Percentiles rank a stretch among this genome's conserved stretches.
phyloP scores from a whole-genome alignment of 2,329 filamentous ascomycete species.

The Hyphodiscus sp. region DNA sequence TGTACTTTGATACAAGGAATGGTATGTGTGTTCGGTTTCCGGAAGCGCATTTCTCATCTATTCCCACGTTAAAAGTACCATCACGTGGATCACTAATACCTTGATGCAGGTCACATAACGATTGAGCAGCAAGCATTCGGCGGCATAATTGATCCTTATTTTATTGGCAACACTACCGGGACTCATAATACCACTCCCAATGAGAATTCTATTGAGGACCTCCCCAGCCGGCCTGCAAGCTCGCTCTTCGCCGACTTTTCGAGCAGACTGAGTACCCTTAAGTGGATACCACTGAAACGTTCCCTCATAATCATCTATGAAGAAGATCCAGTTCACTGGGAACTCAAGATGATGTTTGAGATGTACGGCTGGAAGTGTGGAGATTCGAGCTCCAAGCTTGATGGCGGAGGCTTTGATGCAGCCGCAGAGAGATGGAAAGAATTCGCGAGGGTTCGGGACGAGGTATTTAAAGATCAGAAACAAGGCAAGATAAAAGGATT shows the following conservation, averaged over 20 bases:
- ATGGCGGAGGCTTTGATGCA: conserved; percentile 4
- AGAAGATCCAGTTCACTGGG: neutral
- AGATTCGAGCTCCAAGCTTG: conserved; percentile 1
- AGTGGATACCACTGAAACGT: conserved; percentile 9
- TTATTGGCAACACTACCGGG: neutral
- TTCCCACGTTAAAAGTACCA: neutral
- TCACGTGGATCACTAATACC: neutral
- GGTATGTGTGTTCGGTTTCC: conserved; percentile 6
- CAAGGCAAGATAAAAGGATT: neutral
- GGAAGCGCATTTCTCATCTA: neutral
- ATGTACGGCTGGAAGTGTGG: conserved; percentile 4
- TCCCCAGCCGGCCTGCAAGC: conserved; percentile 4
- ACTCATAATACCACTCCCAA: neutral
- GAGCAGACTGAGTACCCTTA: conserved; percentile 4
- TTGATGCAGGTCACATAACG: neutral
- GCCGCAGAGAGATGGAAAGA: conserved; percentile 5
- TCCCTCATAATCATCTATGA: neutral
- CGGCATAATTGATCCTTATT: neutral
- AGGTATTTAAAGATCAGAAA: neutral
- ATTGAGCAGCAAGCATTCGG: neutral
- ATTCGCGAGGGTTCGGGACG: conserved; percentile 1
- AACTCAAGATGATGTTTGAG: conserved; percentile 4
- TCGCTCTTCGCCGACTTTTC: conserved; percentile 9
- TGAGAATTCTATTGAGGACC: conserved; percentile 2
- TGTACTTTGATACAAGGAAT: conserved; percentile 19